These are phyloP conservation scores for Ogataea salicorniae DNA, from an alignment of 805 yeast species.

Conservation along the genomic window DNA sequence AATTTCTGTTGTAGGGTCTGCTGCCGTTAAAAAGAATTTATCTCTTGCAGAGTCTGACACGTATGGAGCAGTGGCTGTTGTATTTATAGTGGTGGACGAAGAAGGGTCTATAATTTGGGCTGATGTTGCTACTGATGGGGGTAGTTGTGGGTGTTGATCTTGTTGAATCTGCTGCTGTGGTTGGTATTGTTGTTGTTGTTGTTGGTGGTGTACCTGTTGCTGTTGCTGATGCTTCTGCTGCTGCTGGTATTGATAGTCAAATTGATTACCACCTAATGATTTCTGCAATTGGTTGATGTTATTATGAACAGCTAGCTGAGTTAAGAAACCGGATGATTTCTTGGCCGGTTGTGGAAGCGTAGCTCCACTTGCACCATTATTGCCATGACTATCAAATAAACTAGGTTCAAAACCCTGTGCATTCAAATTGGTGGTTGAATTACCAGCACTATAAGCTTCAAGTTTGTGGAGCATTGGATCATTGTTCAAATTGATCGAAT, in stretches of 20 bases:
- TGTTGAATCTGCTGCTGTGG: slow-evolving; percentile 5
- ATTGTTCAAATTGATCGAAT: slow-evolving; percentile 31
- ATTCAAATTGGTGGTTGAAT: slow-evolving; percentile 15
- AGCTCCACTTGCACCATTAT: slow-evolving; percentile 1
- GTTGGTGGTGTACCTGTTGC: not conserved
- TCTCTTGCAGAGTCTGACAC: slow-evolving; percentile 80
- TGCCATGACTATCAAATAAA: slow-evolving; percentile 6
- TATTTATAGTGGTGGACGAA: not conserved
- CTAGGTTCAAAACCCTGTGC: slow-evolving; percentile 11
- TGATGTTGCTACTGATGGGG: slow-evolving; percentile 5
- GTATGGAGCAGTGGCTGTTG: slow-evolving; percentile 18
- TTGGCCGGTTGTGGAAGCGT: slow-evolving; percentile 7
- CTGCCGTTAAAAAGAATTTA: slow-evolving; percentile 91
- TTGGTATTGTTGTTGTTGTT: slow-evolving; percentile 9
- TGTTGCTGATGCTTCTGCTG: not conserved
- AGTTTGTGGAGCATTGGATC: slow-evolving; percentile 34
- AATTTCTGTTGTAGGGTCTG: slow-evolving; percentile 91
- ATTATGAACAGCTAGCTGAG: slow-evolving; percentile 17
- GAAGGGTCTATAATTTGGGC: slow-evolving; percentile 2
- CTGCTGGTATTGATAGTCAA: slow-evolving; percentile 1
- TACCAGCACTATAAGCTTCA: slow-evolving; percentile 24
- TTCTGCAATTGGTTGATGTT: slow-evolving; percentile 11
- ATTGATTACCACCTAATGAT: not conserved
- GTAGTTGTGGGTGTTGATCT: slow-evolving; percentile 5
- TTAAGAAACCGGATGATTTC: slow-evolving; percentile 9